Evolutionary conservation across 768 basidiomycete genomes (phyloP), one percentile per base, ranked within the genome.

Genomic region (Mrakia hoshinonis): DNA sequence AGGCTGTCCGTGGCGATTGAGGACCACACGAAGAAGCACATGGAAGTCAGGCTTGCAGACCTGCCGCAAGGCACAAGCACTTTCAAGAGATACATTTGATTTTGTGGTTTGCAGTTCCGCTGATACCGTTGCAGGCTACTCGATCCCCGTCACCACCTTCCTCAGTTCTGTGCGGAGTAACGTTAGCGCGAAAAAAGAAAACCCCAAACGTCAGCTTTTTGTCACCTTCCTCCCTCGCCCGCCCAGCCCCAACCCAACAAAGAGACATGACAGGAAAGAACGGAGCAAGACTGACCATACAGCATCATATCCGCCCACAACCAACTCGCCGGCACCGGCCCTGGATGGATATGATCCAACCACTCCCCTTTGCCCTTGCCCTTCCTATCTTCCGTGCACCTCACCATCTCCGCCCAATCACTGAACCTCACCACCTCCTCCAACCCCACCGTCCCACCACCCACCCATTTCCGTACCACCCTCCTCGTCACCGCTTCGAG

Each of bases 281-380:
- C 38, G 26, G 31, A 24, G 60, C n/a, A 26, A 48, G 38, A 66
- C 68, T 20, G n/a, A 73, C 73, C 73, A 46, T 73, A 69, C 6
- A 73, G 68, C 52, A 69, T 54, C 64, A 63, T 60, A 29, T 73
- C 73, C 12, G 62, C 68, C 73, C 73, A 73, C 3, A 69, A 20
- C 73, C 73, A 73, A 24, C 68, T 69, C 31, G 51, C 73, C 20
- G 72, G 72, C 49, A 71, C 24, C 58, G 36, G 43, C 18, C 62
- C 63, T 11, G 68, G 73, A 43, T 73, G 73, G 4, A 73, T 69
- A 63, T 73, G 73, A 54, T 73, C 73, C 38, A 69, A 46, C 34
- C 51, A 73, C 18, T 67, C 69, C 2, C 29, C 47, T 52, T 12
- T 48, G 3, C 29, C 47, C 63, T 12, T 48, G 2, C 36, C 63